These are phyloP conservation scores for Proliferodiscus dingleyae DNA, from an alignment of 2,329 filamentous ascomycete genomes.

Conservation along the genomic window DNA sequence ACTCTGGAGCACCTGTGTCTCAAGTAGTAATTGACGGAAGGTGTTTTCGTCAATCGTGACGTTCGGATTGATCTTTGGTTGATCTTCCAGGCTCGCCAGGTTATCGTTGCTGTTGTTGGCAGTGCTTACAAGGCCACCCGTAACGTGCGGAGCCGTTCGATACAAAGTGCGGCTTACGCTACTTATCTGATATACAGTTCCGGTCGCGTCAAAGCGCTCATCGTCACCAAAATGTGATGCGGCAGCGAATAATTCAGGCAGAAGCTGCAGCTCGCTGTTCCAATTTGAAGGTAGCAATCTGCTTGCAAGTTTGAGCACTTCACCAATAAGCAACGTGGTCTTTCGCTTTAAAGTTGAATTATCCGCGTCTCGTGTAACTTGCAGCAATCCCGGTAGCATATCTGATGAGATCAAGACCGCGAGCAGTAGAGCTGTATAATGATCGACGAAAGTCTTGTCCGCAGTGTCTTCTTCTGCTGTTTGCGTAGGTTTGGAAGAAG, in stretches of 20 bases:
- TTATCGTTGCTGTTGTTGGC: constrained; percentile 39
- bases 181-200: constrained; percentile 96
- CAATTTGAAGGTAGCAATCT: constrained; percentile 76
- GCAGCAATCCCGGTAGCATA: constrained; percentile 57
- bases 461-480: constrained; percentile 60
- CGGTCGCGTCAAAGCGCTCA: constrained; percentile 73
- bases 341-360: constrained; percentile 75
- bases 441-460: constrained; percentile 82
- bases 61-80: constrained; percentile 46
- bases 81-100: constrained; percentile 49
- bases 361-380: constrained; percentile 63
- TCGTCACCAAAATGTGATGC: constrained; percentile 69
- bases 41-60: constrained; percentile 55
- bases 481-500: constrained; percentile 43
- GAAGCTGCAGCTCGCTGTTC: constrained; percentile 79
- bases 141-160: constrained; percentile 57
- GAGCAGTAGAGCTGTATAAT: constrained; percentile 86
- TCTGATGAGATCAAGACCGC: constrained; percentile 81
- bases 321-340: constrained; percentile 83
- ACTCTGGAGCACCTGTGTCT: constrained; percentile 81
- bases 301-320: constrained; percentile 84
- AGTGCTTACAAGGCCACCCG: constrained; percentile 20
- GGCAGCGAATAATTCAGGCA: constrained; percentile 78
- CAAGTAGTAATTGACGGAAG: constrained; percentile 61
- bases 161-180: constrained; percentile 93